Evolutionary conservation across 257 asterid genomes (phyloP), one percentile per base, ranked within the genome.

Genomic region (Plantago ovata): DNA sequence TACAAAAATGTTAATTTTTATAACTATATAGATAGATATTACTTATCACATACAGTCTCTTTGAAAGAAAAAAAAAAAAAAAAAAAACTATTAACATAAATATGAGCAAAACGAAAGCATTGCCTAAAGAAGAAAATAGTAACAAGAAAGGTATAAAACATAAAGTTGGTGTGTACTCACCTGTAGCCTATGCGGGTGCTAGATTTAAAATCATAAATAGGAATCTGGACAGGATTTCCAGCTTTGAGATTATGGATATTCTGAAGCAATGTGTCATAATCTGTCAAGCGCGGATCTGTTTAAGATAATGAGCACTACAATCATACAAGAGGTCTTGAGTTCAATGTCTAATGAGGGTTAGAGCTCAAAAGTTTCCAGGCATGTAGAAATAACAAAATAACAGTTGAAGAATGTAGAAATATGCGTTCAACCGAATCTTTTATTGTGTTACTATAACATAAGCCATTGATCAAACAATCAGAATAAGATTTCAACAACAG

Each of bases 231-330:
- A 67, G 95, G 58, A 52, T n/a, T 83, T 67, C 94, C 96, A 44
- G 72, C 84, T 76, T 80, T 92, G 61, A 92, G 74, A 65, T 85
- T 87, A 52, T 69, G 80, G 63, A 92, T 81, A 75, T 88, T 92
- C 76, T 87, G 93, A 15, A 92, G 96, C 70, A 92, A 70, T 12
- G 98, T 84, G 80, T 80, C 98, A 79, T 92, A 92, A 77, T 92
- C 98, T 7, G 98, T 88, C 79, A 92, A 74, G 76, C 98, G 96
- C 36, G 98, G 98, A 76, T 92, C 98, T 92, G 90, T 76, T 66
- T 42, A 63, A 62, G 69, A 75, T 32, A 75, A 19, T 49, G 63
- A 60, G 45, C 60, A 70, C 33, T 46, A 67, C 54, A 61, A 61
- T 53, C 50, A 67, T 21, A 56, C 60, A 44, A 42, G 63, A 41